Evolutionary conservation across 257 asterid species (phyloP).

Genomic region (Asclepias syriaca): DNA sequence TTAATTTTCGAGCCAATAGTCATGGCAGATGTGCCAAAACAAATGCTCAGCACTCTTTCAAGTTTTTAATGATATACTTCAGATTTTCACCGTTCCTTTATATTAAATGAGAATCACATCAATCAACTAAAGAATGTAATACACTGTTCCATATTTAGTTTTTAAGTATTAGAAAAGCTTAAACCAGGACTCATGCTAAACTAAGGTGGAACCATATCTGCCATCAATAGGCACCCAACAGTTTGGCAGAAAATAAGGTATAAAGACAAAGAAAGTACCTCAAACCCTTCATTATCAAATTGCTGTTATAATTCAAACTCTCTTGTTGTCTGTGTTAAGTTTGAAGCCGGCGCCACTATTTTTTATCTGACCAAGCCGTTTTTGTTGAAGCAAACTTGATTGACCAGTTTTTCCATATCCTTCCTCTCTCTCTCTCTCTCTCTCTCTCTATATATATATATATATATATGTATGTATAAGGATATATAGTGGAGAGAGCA

Average conservation of each 20-base stretch:
- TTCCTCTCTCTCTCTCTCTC: too few species aligned
- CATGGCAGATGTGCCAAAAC: background rate
- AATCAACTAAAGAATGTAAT: background rate
- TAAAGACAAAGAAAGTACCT: constrained; percentile 42
- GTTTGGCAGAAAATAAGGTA: background rate
- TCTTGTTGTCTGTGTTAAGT: too few species aligned
- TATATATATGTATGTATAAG: too few species aligned
- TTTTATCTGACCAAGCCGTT: too few species aligned
- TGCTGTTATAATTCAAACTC: too few species aligned
- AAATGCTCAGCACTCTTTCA: background rate
- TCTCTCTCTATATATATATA: too few species aligned
- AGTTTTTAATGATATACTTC: background rate
- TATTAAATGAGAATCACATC: background rate
- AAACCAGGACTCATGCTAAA: background rate
- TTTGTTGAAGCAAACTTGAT: too few species aligned
- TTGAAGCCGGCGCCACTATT: too few species aligned
- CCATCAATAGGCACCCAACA: background rate
- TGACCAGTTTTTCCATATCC: too few species aligned
- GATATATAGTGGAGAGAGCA: too few species aligned
- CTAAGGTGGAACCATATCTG: background rate
- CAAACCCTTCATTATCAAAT: constrained; percentile 86
- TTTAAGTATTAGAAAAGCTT: background rate
- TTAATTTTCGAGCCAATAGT: background rate
- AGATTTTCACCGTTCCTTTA: background rate
- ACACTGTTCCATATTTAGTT: background rate